Conservation (phyloP, 148 eudicot species). For the Chenopodium berlandieri region DNA sequence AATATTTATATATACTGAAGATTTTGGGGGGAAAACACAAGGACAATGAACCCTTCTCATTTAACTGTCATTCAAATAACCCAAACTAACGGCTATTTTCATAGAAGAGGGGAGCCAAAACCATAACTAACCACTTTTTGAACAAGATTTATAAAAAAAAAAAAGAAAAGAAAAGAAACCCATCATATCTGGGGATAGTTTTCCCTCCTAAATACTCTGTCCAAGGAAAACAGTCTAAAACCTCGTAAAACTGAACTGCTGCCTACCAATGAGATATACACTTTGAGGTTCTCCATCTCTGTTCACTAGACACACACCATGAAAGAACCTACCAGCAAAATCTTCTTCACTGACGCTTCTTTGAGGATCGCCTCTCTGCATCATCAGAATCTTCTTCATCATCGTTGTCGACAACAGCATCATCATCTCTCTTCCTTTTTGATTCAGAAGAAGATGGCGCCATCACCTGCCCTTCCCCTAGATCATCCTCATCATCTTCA, state of each 20-base stretch:
- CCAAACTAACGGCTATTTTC: constrained; percentile 40
- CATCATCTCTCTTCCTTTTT: constrained; percentile 51
- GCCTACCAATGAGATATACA: constrained; percentile 24
- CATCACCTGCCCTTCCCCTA: constrained; percentile 49
- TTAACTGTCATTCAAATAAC: constrained; percentile 53
- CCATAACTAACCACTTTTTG: constrained; percentile 39
- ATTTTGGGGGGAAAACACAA: constrained; percentile 21
- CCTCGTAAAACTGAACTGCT: background rate
- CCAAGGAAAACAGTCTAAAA: constrained; percentile 19
- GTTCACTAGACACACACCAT: constrained; percentile 10
- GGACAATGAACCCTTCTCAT: constrained; percentile 20
- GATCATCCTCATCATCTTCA: constrained; percentile 53
- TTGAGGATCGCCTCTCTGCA: constrained; percentile 32
- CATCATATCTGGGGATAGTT: constrained; percentile 17
- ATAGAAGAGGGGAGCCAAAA: constrained; percentile 33
- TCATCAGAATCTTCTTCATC: constrained; percentile 25
- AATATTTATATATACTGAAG: constrained; percentile 4
- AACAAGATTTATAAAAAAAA: constrained; percentile 25
- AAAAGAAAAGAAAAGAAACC: constrained; percentile 2
- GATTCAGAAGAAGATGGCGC: constrained; percentile 39
- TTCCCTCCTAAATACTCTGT: constrained; percentile 35
- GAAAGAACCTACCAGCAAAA: background rate
- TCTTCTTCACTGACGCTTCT: constrained; percentile 45
- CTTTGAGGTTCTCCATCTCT: constrained; percentile 7
- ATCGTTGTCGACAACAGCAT: constrained; percentile 25